Evolutionary conservation across 208 protist genomes (phyloP), one percentile per base, ranked within the genome.

Genomic region (Borovskyia barvae): DNA sequence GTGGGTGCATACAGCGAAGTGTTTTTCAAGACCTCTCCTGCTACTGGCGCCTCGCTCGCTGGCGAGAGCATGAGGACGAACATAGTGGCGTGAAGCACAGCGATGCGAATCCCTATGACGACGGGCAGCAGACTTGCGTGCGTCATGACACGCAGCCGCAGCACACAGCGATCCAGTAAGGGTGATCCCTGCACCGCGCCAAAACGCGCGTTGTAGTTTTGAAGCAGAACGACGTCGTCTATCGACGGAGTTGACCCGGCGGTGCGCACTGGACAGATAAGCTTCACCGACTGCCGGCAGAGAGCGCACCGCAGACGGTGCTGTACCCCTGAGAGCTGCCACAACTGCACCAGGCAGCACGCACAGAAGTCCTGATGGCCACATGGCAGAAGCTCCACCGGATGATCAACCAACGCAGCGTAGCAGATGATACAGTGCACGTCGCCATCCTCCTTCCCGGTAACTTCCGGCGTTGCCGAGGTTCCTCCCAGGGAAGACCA

Each of bases 351-450:
- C 25, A 75, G 33, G 58, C 72, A 78, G 51, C 39, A 46, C 36
- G 72, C 72, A 29, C 72, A 78, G 45, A 59, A 73, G 25, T 49
- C 19, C 15, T 43, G 30, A 42, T 78, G 72, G 5, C 66, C 72
- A 19, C 72, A 78, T 45, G 72, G 72, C 33, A 74, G 59, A 45
- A 78, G 37, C 45, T 66, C 65, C n/a, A 78, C 48, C 5, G 53
- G 59, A 12, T 61, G 51, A 19, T 62, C 42, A 14, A 46, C 37
- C 7, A 25, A 14, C 12, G 51, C 6, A 17, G 50, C 17, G 25
- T 71, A 53, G 55, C 72, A 78, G 40, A 78, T 75, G 25, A 45
- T 57, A 37, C 72, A 78, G 20, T 20, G 47, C 35, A 30, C 28
- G 0, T 32, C 60, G n/a, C 35, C 52, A 29, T 39, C 33, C 33